Evolutionary conservation across 2,329 filamentous ascomycete genomes (phyloP).

Genomic region (Ophiostoma quercus): DNA sequence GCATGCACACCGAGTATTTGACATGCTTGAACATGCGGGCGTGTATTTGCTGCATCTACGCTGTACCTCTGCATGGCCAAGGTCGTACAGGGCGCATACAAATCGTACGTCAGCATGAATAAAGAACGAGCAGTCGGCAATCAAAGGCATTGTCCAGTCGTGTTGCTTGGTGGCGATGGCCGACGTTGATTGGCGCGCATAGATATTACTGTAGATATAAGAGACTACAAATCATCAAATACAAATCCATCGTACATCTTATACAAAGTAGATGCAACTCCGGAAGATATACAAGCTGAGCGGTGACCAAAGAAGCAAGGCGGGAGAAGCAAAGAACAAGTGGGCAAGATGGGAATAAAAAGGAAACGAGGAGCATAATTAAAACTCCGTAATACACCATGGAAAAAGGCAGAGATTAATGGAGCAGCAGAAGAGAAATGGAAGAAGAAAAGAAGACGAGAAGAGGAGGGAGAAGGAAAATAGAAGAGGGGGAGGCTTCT

Average conservation of each 20-base stretch:
- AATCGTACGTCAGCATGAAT: neutral
- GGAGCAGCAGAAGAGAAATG: neutral
- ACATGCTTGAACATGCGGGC: neutral
- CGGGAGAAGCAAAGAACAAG: slow-evolving; percentile 10
- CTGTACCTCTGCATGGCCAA: neutral
- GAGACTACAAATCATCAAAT: neutral
- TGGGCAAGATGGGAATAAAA: neutral
- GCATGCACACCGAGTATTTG: slow-evolving; percentile 12
- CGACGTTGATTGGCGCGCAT: neutral
- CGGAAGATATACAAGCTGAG: neutral
- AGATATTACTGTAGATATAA: neutral
- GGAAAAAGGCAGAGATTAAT: slow-evolving; percentile 4
- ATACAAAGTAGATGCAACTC: neutral
- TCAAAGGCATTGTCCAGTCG: neutral
- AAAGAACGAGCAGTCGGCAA: neutral
- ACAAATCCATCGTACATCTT: neutral
- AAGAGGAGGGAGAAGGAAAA: neutral
- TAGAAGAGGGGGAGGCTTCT: neutral
- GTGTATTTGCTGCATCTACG: neutral
- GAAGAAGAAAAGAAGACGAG: neutral
- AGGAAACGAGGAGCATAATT: neutral
- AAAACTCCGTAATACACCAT: slow-evolving; percentile 1
- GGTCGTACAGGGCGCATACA: neutral
- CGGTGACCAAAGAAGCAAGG: slow-evolving; percentile 17
- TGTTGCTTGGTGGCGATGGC: neutral